A percentile compares a stretch with the other conserved stretches of the same genome.
These are phyloP conservation scores for Clavaria fumosa DNA, from an alignment of 768 basidiomycete genomes.

Conservation along the genomic window DNA sequence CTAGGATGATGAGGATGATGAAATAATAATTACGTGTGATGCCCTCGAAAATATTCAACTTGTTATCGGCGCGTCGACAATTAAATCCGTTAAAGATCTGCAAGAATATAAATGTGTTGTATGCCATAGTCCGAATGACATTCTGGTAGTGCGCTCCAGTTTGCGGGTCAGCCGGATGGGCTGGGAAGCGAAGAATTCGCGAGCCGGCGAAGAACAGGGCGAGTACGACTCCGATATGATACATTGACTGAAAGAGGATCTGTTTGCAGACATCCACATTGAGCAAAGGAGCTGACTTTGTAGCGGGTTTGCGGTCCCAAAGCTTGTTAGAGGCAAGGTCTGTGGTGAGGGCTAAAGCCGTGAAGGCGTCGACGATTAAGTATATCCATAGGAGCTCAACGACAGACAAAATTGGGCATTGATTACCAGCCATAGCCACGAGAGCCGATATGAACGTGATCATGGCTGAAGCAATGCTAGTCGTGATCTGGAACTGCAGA, in stretches of 20 bases:
- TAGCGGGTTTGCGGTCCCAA: conserved; percentile 58
- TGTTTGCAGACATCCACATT: conserved; percentile 66
- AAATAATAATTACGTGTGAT: conserved; percentile 49
- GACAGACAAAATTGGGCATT: conserved; percentile 42
- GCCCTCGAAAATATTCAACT: conserved; percentile 54
- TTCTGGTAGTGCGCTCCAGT: conserved; percentile 23
- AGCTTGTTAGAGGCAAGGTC: conserved; percentile 50
- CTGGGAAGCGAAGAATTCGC: background rate
- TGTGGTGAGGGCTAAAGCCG: conserved; percentile 67
- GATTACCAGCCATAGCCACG: conserved; percentile 39
- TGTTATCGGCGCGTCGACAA: conserved; percentile 48
- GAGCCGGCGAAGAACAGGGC: conserved; percentile 5
- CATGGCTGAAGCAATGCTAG: conserved; percentile 64
- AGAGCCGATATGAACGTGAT: conserved; percentile 61
- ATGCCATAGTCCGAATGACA: conserved; percentile 36
- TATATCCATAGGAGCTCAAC: conserved; percentile 77
- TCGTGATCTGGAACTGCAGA: conserved; percentile 58
- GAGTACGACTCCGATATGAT: conserved; percentile 3
- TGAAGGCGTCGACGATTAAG: conserved; percentile 72
- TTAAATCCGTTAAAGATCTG: conserved; percentile 70
- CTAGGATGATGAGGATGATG: conserved; percentile 44
- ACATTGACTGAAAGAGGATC: background rate
- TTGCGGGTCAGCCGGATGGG: background rate
- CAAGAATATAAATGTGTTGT: conserved; percentile 69
- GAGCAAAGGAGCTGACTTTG: conserved; percentile 50